These are phyloP conservation scores for Lichtheimia ornata DNA, from an alignment of 371 early-diverging fungal species.

Conservation along the genomic window DNA sequence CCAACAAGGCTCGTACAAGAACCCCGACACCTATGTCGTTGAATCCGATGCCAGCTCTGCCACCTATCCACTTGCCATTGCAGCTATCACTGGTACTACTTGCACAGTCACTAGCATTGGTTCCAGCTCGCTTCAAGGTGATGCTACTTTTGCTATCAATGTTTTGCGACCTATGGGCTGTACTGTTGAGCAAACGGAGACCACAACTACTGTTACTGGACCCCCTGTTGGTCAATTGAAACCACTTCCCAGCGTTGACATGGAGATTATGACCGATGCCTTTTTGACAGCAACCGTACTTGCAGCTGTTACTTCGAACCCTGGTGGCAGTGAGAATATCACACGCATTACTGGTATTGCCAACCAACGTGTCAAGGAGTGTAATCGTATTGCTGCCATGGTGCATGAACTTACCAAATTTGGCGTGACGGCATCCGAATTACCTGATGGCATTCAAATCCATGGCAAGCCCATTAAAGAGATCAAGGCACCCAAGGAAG, in stretches of 20 bases:
- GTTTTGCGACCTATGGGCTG: slow-evolving; percentile 94
- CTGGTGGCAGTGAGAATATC: slow-evolving; percentile 51
- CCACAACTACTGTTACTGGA: slow-evolving; percentile 89
- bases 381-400: slow-evolving; percentile 97
- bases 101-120: slow-evolving; percentile 94
- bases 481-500: slow-evolving; percentile 61
- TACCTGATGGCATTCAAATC: slow-evolving; percentile 91
- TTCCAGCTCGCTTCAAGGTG: slow-evolving; percentile 85
- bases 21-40: slow-evolving; percentile 83
- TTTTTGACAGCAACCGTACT: slow-evolving; percentile 94
- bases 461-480: slow-evolving; percentile 66
- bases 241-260: slow-evolving; percentile 86
- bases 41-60: slow-evolving; percentile 98
- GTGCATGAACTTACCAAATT: slow-evolving; percentile 88
- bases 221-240: slow-evolving; percentile 73
- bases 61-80: slow-evolving; percentile 95
- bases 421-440: slow-evolving; percentile 83
- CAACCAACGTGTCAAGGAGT: slow-evolving; percentile 98
- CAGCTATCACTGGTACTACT: slow-evolving; percentile 92
- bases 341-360: slow-evolving; percentile 94
- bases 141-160: slow-evolving; percentile 90
- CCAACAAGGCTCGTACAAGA: slow-evolving; percentile 74
- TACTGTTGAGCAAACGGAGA: slow-evolving; percentile 82
- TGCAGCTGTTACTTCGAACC: slow-evolving; percentile 81
- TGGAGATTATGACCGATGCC: slow-evolving; percentile 99